phyloP scores from a whole-genome alignment of 139 green algal species.

The Bryopsis sp. region DNA sequence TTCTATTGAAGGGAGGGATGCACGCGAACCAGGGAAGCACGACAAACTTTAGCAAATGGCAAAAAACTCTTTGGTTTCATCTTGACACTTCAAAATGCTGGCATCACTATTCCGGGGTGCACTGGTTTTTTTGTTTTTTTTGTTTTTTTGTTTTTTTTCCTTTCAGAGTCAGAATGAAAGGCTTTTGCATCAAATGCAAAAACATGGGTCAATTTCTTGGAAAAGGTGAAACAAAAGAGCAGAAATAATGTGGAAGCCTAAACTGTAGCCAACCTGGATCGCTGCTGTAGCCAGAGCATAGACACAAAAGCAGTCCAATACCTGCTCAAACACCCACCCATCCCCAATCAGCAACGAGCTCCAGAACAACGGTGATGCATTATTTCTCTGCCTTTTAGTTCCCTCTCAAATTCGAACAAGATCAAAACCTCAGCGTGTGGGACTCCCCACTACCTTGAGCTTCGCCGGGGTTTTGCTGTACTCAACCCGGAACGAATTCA shows the following conservation, averaged over 20 bases:
- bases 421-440: not conserved
- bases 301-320: slow-evolving; percentile 53
- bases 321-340: slow-evolving; percentile 21
- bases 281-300: slow-evolving; percentile 42
- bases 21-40: not conserved
- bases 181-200: too few species aligned
- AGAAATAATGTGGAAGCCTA: too few species aligned
- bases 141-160: too few species aligned
- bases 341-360: not conserved
- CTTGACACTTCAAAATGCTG: too few species aligned
- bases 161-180: too few species aligned
- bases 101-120: too few species aligned
- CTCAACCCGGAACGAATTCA: slow-evolving; percentile 37
- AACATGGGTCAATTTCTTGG: too few species aligned
- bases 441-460: slow-evolving; percentile 47
- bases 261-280: too few species aligned
- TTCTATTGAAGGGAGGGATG: not conserved
- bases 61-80: too few species aligned
- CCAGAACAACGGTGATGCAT: not conserved
- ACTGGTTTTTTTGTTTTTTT: too few species aligned
- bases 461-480: slow-evolving; percentile 62
- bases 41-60: too few species aligned
- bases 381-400: not conserved
- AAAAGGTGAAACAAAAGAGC: too few species aligned
- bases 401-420: not conserved